phyloP scores from a whole-genome alignment of 495 filamentous ascomycete genomes.

The Penicillium maclennaniae region DNA sequence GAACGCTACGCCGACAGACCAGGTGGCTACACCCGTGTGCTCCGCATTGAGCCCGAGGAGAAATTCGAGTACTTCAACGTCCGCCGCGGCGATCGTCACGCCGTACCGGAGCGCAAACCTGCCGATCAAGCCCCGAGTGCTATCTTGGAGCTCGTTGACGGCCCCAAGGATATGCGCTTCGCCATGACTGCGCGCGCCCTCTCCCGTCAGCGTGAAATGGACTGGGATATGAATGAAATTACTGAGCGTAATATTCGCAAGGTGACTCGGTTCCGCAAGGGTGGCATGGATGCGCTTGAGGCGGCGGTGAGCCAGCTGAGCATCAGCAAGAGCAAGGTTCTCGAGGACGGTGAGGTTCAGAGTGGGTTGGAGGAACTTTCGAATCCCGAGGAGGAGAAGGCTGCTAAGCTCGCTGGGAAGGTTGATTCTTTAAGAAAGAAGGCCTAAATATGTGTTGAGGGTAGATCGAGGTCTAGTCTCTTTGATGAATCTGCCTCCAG shows the following conservation, averaged over 20 bases:
- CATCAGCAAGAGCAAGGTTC: constrained; percentile 13
- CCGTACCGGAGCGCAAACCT: constrained; percentile 20
- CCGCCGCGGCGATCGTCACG: constrained; percentile 16
- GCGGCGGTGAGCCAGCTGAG: constrained; percentile 63
- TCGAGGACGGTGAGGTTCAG: constrained; percentile 1
- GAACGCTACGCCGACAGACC: constrained; percentile 75
- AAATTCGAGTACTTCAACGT: constrained; percentile 26
- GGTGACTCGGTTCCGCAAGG: constrained; percentile 71
- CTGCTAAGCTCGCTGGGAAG: constrained; percentile 8
- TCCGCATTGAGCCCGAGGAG: constrained; percentile 72
- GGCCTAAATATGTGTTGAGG: background rate
- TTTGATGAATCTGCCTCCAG: background rate
- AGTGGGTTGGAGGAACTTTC: constrained; percentile 4
- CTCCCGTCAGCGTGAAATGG: constrained; percentile 53
- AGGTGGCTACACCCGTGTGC: constrained; percentile 91
- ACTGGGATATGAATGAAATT: constrained; percentile 52
- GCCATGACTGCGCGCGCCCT: constrained; percentile 82
- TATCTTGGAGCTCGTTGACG: constrained; percentile 95
- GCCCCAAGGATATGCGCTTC: constrained; percentile 92
- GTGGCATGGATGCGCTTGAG: constrained; percentile 66
- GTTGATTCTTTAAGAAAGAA: constrained; percentile 4
- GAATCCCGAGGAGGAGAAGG: constrained; percentile 9
- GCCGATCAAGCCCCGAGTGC: constrained; percentile 80
- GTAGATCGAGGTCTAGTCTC: background rate
- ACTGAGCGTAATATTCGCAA: constrained; percentile 77